Percentiles rank a stretch among this genome's conserved stretches.
These are phyloP conservation scores for Conidiobolus incongruus DNA, from an alignment of 371 early-diverging fungal species.

Conservation along the genomic window DNA sequence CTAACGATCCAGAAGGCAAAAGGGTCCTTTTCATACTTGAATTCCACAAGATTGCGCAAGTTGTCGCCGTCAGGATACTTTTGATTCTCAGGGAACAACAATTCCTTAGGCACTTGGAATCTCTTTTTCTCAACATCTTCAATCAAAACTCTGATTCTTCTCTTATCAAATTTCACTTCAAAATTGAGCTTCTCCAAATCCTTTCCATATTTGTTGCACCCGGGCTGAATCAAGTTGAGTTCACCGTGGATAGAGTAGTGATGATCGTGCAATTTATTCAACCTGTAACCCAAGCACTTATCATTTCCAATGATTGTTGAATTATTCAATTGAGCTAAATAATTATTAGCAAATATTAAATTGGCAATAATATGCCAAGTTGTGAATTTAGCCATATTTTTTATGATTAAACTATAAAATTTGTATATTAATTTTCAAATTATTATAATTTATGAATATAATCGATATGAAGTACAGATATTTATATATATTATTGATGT, in stretches of 20 bases:
- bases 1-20: constrained; percentile 13
- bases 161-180: constrained; percentile 20
- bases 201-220: constrained; percentile 14
- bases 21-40: constrained; percentile 14
- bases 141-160: constrained; percentile 24
- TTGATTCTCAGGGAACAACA: constrained; percentile 16
- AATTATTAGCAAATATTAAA: too few species aligned
- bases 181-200: constrained; percentile 16
- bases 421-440: too few species aligned
- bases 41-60: too few species aligned
- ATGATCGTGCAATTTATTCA: background rate
- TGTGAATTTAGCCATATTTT: too few species aligned
- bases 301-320: background rate
- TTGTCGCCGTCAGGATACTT: constrained; percentile 1
- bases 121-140: constrained; percentile 18
- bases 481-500: too few species aligned
- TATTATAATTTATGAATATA: too few species aligned
- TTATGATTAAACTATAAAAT: too few species aligned
- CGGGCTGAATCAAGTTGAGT: constrained; percentile 5
- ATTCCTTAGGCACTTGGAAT: constrained; percentile 23
- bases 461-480: too few species aligned
- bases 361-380: too few species aligned
- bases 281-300: background rate
- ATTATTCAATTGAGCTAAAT: too few species aligned
- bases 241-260: background rate